Percentiles rank a stretch among this genome's conserved stretches.
Conservation (phyloP, 768 basidiomycete species). For the Boletus bicolor region DNA sequence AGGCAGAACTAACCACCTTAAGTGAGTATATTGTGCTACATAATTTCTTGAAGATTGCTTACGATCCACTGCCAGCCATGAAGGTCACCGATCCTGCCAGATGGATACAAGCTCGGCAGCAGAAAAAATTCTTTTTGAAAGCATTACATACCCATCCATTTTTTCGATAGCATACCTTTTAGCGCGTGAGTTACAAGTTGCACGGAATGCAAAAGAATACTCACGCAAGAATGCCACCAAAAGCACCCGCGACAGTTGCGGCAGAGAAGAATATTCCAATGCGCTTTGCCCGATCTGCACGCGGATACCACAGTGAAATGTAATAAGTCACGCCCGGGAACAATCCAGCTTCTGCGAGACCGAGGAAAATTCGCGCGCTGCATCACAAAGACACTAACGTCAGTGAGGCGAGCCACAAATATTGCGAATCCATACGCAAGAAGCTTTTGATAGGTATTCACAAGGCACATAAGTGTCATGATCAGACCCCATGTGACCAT, state of each 20-base stretch:
- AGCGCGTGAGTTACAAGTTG: background rate
- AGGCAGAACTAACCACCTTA: slow-evolving; percentile 27
- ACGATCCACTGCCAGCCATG: slow-evolving; percentile 41
- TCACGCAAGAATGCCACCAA: slow-evolving; percentile 49
- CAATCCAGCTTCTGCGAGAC: slow-evolving; percentile 46
- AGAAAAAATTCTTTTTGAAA: slow-evolving; percentile 4
- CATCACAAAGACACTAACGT: background rate
- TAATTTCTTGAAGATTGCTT: slow-evolving; percentile 8
- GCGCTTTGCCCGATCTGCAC: slow-evolving; percentile 53
- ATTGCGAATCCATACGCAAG: slow-evolving; percentile 25
- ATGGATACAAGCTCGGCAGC: background rate
- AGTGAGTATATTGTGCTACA: slow-evolving; percentile 5
- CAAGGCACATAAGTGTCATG: slow-evolving; percentile 39
- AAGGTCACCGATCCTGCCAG: slow-evolving; percentile 25
- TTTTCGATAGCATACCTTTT: slow-evolving; percentile 35
- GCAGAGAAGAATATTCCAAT: slow-evolving; percentile 63
- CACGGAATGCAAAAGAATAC: slow-evolving; percentile 7
- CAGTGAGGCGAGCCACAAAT: background rate
- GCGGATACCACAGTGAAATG: slow-evolving; percentile 59
- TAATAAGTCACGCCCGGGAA: slow-evolving; percentile 42
- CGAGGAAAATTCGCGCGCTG: slow-evolving; percentile 43
- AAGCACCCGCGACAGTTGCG: slow-evolving; percentile 52
- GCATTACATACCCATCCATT: slow-evolving; percentile 32
- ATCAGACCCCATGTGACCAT: slow-evolving; percentile 41
- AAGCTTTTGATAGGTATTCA: slow-evolving; percentile 32